These are phyloP conservation scores for Coemansia sp. DNA, from an alignment of 192 early-diverging fungal species.

Conservation along the genomic window DNA sequence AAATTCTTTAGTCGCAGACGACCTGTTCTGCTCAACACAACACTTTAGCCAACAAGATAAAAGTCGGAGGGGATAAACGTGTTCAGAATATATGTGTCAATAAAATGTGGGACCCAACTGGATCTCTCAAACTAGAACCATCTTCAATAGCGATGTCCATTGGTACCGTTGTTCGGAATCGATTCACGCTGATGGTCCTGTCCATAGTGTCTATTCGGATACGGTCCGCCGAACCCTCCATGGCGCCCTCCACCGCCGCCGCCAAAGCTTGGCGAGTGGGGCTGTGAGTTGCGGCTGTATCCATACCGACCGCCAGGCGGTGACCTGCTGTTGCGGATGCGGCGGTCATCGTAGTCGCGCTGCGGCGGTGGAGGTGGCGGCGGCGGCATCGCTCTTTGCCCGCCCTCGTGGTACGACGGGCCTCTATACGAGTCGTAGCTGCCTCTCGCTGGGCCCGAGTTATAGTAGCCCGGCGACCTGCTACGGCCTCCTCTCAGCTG, in stretches of 20 bases:
- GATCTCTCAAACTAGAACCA: too few relatives aligned
- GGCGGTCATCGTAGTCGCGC: conserved; percentile 6
- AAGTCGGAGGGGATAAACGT: neutral
- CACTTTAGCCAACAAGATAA: conserved; percentile 18
- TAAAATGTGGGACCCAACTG: too few relatives aligned
- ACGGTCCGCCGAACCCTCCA: neutral
- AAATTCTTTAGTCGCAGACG: conserved; percentile 33
- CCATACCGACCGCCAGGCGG: neutral
- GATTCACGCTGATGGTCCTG: neutral
- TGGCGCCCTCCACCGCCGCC: neutral
- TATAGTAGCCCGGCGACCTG: conserved; percentile 31
- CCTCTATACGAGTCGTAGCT: conserved; percentile 9
- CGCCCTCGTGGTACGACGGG: neutral
- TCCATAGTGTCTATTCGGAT: neutral
- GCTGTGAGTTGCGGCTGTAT: neutral
- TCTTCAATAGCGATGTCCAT: conserved; percentile 3
- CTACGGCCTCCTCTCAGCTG: conserved; percentile 27
- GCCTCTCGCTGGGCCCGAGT: conserved; percentile 1
- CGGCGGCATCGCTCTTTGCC: neutral
- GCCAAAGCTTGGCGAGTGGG: neutral
- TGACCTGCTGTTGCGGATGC: neutral
- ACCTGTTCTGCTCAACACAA: conserved; percentile 13
- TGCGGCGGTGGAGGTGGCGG: neutral
- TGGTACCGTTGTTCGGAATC: neutral
- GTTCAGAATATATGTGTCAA: too few relatives aligned